Evolutionary conservation across 306 rosid species (phyloP).

Genomic region (Sechiopsis laciniata): DNA sequence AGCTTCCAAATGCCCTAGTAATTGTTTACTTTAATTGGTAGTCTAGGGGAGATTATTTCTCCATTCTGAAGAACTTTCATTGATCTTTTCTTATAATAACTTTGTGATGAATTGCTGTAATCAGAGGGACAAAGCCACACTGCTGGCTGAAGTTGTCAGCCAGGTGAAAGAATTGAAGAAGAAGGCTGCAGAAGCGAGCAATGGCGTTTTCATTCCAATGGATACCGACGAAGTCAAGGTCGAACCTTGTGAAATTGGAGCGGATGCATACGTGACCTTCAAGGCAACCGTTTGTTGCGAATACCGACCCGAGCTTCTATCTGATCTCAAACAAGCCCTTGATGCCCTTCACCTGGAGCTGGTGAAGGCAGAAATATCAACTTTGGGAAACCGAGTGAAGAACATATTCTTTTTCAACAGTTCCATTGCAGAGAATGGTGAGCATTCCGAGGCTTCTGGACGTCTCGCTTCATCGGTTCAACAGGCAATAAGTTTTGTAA

Average conservation of each 20-base stretch:
- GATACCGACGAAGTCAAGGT: slow-evolving; percentile 73
- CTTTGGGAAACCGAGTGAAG: slow-evolving; percentile 65
- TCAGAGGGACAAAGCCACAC: slow-evolving; percentile 85
- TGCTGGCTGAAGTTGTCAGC: slow-evolving; percentile 63
- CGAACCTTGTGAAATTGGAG: slow-evolving; percentile 42
- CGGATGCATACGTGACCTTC: slow-evolving; percentile 39
- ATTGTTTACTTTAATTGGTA: background rate
- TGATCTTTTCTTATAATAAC: background rate
- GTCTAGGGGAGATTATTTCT: too few relatives aligned
- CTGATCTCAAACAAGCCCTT: slow-evolving; percentile 58
- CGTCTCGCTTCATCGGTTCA: slow-evolving; percentile 43
- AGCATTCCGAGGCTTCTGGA: slow-evolving; percentile 34
- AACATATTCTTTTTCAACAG: slow-evolving; percentile 46
- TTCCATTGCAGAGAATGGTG: slow-evolving; percentile 28
- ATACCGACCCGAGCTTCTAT: slow-evolving; percentile 55
- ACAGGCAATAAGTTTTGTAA: slow-evolving; percentile 45
- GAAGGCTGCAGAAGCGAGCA: slow-evolving; percentile 56
- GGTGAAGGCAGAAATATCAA: slow-evolving; percentile 59
- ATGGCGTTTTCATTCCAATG: slow-evolving; percentile 58
- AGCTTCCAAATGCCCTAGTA: background rate
- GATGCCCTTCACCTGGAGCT: slow-evolving; percentile 53
- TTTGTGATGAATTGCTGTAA: slow-evolving; percentile 24
- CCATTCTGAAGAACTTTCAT: background rate
- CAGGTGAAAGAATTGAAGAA: slow-evolving; percentile 69
- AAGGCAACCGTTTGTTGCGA: slow-evolving; percentile 68